Evolutionary conservation across 2,329 filamentous ascomycete genomes (phyloP).

Genomic region (Blastomyces parvus): DNA sequence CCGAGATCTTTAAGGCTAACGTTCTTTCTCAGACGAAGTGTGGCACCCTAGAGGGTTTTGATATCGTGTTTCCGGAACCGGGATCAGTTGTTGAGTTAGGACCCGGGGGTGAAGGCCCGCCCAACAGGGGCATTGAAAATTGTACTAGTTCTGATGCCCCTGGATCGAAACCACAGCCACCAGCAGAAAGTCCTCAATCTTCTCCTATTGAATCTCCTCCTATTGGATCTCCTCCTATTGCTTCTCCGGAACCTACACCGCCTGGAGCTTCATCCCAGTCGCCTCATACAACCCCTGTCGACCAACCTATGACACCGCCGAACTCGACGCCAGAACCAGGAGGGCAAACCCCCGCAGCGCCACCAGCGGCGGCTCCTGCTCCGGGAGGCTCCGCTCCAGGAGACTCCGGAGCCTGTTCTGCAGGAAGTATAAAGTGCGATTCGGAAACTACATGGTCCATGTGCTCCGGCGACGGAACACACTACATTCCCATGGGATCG

Average conservation of each 20-base stretch:
- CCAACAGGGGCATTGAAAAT: neutral
- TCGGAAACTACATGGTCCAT: constrained; percentile 11
- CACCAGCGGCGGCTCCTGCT: neutral
- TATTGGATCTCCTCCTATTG: constrained; percentile 4
- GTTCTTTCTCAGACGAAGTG: constrained; percentile 9
- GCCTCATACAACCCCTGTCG: neutral
- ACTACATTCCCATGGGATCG: constrained; percentile 12
- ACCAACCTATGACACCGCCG: neutral
- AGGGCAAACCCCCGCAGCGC: neutral
- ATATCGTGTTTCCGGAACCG: constrained; percentile 13
- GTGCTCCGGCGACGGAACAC: constrained; percentile 6
- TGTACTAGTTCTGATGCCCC: neutral
- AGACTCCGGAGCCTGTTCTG: constrained; percentile 1
- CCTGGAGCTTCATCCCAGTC: neutral
- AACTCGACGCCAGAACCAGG: neutral
- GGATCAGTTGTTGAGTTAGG: constrained; percentile 14
- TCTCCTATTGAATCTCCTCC: too few relatives aligned
- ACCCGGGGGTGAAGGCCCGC: constrained; percentile 1
- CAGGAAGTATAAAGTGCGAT: constrained; percentile 13
- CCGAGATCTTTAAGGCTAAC: constrained; percentile 14
- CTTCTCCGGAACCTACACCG: neutral
- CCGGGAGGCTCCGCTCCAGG: too few relatives aligned
- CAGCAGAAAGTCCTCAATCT: neutral
- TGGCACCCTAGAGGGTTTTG: constrained; percentile 8
- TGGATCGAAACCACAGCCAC: neutral